Base-by-base conservation (phyloP, 2,329 filamentous ascomycete genomes). In the Trichoderma brevicompactum region DNA sequence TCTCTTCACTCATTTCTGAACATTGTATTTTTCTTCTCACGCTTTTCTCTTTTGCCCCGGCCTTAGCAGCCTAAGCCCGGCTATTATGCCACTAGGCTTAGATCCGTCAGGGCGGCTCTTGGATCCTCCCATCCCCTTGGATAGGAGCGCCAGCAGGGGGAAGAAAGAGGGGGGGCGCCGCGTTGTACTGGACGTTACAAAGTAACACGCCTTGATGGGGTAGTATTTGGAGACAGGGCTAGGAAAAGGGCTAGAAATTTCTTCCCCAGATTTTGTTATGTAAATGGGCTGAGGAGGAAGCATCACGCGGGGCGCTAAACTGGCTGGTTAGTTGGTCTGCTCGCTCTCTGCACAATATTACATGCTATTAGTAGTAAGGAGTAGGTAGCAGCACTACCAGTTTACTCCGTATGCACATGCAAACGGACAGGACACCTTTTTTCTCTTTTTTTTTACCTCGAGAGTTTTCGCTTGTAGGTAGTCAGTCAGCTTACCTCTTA, bases 211-310 rank as follows among this genome's bases (percentile, higher is more conserved):
- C 46, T 53, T 32, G 12, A 10, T 5, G 36, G 52, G 17, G 36
- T 28, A 5, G 36, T 28, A 5, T 28, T 28, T 28, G 23, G 5
- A 1, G 28, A 5, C 28, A 17, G 32, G 23, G 23, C 59, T 52
- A 62, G 49, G 53, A 28, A 43, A 12, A 23, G 59, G 38, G n/a
- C 59, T 62, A 62, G 59, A 53, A 62, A 53, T 36, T 43, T 53
- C 48, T 62, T 62, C 59, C 59, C 59, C 59, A 36, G 59, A 62
- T 62, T 62, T 62, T 46, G 48, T 62, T 62, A 53, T 53, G 59
- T 62, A 62, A 62, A 53, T 32, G 28, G 32, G 48, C 28, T 38
- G 36, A 46, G 48, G 49, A 23, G 15, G 15, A 52, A 28, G 38
- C 49, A 53, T 62, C 59, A 62, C 59, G 59, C 59, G 59, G 59